phyloP scores from a whole-genome alignment of 2,329 filamentous ascomycete genomes.

The Neurospora crassa region DNA sequence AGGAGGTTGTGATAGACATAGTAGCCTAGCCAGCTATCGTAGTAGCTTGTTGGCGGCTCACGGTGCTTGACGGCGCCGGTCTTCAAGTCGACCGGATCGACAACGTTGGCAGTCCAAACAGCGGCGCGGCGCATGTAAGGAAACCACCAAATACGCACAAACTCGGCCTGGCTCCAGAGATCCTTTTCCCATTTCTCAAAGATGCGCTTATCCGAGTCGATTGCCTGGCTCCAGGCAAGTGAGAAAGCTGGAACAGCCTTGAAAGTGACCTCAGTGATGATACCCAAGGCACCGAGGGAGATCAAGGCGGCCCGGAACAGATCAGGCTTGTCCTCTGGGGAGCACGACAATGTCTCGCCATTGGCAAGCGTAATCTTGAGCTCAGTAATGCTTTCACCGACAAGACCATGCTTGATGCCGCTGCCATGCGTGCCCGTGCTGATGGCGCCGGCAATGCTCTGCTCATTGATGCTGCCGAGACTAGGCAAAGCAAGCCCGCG shows the following conservation, averaged over 20 bases:
- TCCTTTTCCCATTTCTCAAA: constrained; percentile 60
- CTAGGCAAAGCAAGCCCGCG: constrained; percentile 80
- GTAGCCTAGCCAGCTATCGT: constrained; percentile 73
- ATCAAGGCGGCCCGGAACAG: constrained; percentile 84
- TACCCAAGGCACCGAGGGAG: constrained; percentile 80
- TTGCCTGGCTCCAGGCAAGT: constrained; percentile 76
- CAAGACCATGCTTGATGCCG: constrained; percentile 70
- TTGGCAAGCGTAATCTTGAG: constrained; percentile 76
- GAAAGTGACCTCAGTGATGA: constrained; percentile 84
- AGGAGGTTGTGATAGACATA: constrained; percentile 89
- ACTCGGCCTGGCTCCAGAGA: constrained; percentile 80
- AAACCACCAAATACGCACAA: constrained; percentile 95
- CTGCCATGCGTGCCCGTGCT: constrained; percentile 91
- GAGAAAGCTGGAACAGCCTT: constrained; percentile 71
- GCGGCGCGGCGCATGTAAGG: constrained; percentile 84
- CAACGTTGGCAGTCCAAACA: constrained; percentile 69
- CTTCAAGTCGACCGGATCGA: constrained; percentile 29
- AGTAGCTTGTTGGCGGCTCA: constrained; percentile 60
- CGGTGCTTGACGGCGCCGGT: constrained; percentile 29
- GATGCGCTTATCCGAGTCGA: constrained; percentile 60
- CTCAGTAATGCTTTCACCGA: constrained; percentile 67
- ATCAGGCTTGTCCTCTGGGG: constrained; percentile 55
- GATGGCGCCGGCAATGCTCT: constrained; percentile 87
- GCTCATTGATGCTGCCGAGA: constrained; percentile 87
- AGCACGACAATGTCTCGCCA: constrained; percentile 64